Evolutionary conservation across 805 yeast species (phyloP).

Genomic region (Starmerella roubikii): DNA sequence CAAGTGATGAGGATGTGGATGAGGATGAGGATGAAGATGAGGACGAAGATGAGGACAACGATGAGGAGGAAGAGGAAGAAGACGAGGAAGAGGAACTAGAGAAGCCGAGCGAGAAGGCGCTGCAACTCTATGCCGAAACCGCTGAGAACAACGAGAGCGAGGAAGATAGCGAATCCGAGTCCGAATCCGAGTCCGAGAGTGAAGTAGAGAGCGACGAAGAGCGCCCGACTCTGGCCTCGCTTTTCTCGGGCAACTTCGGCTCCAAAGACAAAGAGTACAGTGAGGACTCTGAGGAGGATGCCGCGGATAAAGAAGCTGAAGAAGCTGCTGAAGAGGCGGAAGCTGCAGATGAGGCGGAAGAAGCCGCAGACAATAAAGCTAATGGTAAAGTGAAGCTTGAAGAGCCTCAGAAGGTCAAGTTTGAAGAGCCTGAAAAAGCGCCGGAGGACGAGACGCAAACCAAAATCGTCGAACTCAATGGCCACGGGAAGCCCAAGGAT

Average conservation of each 20-base stretch:
- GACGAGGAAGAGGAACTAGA: neutral
- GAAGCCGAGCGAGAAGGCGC: slow-evolving; percentile 1
- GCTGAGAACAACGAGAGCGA: neutral
- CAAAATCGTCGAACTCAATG: no score
- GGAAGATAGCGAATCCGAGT: slow-evolving; percentile 20
- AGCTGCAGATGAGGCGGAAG: neutral
- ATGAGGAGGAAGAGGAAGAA: slow-evolving; percentile 9
- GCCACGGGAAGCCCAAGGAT: slow-evolving; percentile 2
- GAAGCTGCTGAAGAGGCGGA: neutral
- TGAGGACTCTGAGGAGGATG: slow-evolving; percentile 27
- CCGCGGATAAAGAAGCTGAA: slow-evolving; percentile 13
- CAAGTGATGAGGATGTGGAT: slow-evolving; percentile 10
- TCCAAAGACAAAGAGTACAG: slow-evolving; percentile 13
- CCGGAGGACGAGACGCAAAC: neutral
- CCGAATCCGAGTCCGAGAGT: slow-evolving; percentile 10
- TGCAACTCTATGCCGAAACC: neutral
- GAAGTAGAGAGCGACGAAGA: slow-evolving; percentile 5
- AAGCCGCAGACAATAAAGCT: neutral
- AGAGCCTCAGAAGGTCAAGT: no score
- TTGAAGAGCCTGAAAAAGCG: neutral
- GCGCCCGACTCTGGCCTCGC: slow-evolving; percentile 10
- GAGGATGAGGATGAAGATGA: slow-evolving; percentile 27
- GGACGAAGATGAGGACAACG: slow-evolving; percentile 14
- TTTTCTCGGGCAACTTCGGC: slow-evolving; percentile 5
- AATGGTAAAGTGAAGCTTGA: slow-evolving; percentile 11